Conservation (phyloP, 208 protist genomes). For the Trichomonas vaginalis region DNA sequence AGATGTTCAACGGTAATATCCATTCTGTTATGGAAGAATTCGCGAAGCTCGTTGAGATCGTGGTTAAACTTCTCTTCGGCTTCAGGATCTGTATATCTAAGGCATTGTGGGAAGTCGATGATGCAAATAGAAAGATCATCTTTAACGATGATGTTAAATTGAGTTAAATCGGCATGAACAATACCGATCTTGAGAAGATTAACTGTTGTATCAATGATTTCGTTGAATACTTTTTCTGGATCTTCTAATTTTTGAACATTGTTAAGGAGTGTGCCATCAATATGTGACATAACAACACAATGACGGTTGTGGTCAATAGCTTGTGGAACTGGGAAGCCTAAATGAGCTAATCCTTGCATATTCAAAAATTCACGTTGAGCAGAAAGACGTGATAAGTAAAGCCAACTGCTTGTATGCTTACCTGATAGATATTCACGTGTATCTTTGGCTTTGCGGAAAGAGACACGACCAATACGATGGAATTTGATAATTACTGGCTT, state of each 20-base stretch:
- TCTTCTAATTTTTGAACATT: not conserved
- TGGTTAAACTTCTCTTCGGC: slow-evolving; percentile 13
- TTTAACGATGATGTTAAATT: not conserved
- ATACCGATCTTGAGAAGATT: not conserved
- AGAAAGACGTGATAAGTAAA: slow-evolving; percentile 89
- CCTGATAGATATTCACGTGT: slow-evolving; percentile 82
- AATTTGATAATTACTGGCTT: slow-evolving; percentile 41
- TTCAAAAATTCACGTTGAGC: slow-evolving; percentile 90
- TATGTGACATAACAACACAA: slow-evolving; percentile 79
- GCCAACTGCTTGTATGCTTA: slow-evolving; percentile 71
- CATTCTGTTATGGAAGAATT: not conserved
- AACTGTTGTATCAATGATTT: not conserved
- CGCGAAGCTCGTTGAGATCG: not conserved
- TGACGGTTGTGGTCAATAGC: slow-evolving; percentile 92
- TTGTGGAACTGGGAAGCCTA: slow-evolving; percentile 79
- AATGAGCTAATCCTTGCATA: slow-evolving; percentile 81
- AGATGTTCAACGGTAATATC: not conserved
- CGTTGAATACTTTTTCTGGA: not conserved
- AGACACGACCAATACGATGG: slow-evolving; percentile 77
- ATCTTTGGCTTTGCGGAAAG: slow-evolving; percentile 78
- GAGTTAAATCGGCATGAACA: slow-evolving; percentile 10
- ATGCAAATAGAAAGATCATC: not conserved
- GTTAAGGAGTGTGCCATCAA: slow-evolving; percentile 26
- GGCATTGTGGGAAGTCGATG: slow-evolving; percentile 13
- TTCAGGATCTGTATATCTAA: not conserved